Percentiles rank a stretch among this genome's conserved stretches.
Conservation (phyloP, 495 filamentous ascomycete genomes). For the Penicillium argentinense region DNA sequence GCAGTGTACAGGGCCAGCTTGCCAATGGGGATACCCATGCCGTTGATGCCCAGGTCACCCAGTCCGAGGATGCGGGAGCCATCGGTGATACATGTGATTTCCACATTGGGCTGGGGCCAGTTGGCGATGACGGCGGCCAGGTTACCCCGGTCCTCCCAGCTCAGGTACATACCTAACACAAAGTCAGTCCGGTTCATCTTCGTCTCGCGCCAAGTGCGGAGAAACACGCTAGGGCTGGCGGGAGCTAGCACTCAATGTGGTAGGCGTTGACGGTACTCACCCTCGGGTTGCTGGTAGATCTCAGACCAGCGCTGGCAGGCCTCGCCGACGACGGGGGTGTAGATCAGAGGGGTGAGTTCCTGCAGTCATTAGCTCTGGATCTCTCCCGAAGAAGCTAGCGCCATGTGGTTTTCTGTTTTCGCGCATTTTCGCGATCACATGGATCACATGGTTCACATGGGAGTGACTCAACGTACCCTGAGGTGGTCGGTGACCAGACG, state of each 20-base stretch:
- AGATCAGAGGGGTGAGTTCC: constrained; percentile 91
- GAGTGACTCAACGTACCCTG: constrained; percentile 47
- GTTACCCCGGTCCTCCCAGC: constrained; percentile 83
- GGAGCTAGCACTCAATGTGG: no score
- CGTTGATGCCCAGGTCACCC: constrained; percentile 94
- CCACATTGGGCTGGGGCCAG: constrained; percentile 83
- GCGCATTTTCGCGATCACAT: constrained; percentile 5
- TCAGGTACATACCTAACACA: constrained; percentile 73
- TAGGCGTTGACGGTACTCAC: no score
- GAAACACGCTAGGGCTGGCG: no score
- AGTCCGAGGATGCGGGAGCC: constrained; percentile 94
- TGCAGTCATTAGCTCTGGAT: constrained; percentile 25
- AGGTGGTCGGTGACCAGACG: constrained; percentile 87
- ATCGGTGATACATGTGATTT: constrained; percentile 97
- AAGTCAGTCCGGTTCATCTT: constrained; percentile 30
- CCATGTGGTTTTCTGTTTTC: neutral
- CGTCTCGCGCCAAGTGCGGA: constrained; percentile 13
- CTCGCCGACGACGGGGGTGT: constrained; percentile 96
- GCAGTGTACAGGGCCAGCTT: constrained; percentile 92
- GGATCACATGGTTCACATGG: neutral
- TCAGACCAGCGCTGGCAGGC: constrained; percentile 95
- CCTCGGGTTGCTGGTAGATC: constrained; percentile 93
- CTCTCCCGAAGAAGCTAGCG: neutral
- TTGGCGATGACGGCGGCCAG: constrained; percentile 81
- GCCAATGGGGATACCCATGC: constrained; percentile 96